Conservation (phyloP, 306 rosid species). For the Lathyrus aphaca region DNA sequence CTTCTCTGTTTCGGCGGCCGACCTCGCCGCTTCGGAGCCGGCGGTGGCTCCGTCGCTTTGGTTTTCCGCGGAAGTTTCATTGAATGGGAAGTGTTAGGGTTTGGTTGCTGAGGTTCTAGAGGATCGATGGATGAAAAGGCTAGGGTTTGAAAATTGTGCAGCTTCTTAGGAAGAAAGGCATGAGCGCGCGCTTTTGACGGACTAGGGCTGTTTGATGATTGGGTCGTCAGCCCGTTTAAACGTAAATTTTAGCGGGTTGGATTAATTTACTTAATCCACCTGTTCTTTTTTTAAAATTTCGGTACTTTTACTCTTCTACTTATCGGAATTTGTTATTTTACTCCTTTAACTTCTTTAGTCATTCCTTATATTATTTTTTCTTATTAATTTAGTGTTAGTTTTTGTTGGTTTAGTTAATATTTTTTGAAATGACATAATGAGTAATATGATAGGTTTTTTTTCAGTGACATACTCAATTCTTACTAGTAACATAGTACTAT, state of each 20-base stretch:
- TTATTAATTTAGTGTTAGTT: no score
- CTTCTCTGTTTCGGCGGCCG: constrained; percentile 79
- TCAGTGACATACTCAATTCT: no score
- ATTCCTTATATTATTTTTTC: no score
- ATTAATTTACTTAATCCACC: constrained; percentile 1
- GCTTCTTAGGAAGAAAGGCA: neutral
- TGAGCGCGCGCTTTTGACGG: constrained; percentile 19
- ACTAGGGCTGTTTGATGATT: neutral
- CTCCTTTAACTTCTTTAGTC: no score
- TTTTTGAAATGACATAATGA: no score
- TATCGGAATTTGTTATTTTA: no score
- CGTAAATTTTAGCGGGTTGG: neutral
- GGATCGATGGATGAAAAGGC: neutral
- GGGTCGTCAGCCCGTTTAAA: constrained; percentile 11
- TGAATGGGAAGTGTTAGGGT: constrained; percentile 29
- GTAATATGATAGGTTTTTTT: no score
- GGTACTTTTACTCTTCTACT: no score
- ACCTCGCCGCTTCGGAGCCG: constrained; percentile 70
- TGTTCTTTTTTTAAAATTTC: neutral
- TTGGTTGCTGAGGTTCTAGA: neutral
- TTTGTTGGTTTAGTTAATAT: no score
- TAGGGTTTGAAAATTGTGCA: neutral
- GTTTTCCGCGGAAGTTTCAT: constrained; percentile 15
- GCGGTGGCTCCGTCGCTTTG: constrained; percentile 60
- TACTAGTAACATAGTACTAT: no score